A percentile compares a stretch with the other conserved stretches of the same genome.
Conservation (phyloP, 768 basidiomycete genomes). For the Butyriboletus loyo region DNA sequence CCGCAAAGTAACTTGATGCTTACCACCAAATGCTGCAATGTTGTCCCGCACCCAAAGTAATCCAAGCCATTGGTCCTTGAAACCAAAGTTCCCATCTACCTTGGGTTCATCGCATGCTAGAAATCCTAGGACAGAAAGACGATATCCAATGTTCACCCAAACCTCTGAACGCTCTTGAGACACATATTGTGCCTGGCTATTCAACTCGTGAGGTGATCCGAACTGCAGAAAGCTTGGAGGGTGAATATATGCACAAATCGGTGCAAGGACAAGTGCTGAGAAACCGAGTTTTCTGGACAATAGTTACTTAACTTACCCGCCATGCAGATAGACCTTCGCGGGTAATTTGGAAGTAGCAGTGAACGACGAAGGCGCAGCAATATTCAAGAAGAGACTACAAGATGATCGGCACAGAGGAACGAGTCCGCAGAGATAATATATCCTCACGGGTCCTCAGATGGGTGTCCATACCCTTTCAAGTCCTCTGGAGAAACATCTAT, state of each 20-base stretch:
- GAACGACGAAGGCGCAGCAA: slow-evolving; percentile 50
- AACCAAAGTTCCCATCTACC: slow-evolving; percentile 72
- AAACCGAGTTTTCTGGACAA: neutral
- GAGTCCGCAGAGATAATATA: neutral
- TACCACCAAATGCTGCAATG: slow-evolving; percentile 66
- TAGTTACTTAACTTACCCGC: slow-evolving; percentile 46
- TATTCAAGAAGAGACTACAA: slow-evolving; percentile 59
- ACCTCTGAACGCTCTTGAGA: slow-evolving; percentile 61
- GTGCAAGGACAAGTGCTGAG: neutral
- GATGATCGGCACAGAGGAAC: neutral
- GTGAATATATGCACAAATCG: neutral
- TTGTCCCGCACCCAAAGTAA: slow-evolving; percentile 68
- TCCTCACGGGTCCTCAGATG: slow-evolving; percentile 64
- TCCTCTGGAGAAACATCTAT: slow-evolving; percentile 49
- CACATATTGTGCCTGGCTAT: slow-evolving; percentile 62
- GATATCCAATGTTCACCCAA: slow-evolving; percentile 74
- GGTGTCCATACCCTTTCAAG: slow-evolving; percentile 61
- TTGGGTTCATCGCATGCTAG: slow-evolving; percentile 59
- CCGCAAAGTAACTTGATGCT: neutral
- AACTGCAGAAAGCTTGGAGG: slow-evolving; percentile 67
- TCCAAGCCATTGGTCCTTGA: slow-evolving; percentile 79
- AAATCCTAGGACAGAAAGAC: slow-evolving; percentile 72
- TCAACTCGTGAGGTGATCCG: slow-evolving; percentile 65
- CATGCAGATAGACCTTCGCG: slow-evolving; percentile 74
- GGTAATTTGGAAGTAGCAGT: slow-evolving; percentile 46